These are phyloP conservation scores for Suillus luteus DNA, from an alignment of 768 basidiomycete genomes.

Conservation along the genomic window DNA sequence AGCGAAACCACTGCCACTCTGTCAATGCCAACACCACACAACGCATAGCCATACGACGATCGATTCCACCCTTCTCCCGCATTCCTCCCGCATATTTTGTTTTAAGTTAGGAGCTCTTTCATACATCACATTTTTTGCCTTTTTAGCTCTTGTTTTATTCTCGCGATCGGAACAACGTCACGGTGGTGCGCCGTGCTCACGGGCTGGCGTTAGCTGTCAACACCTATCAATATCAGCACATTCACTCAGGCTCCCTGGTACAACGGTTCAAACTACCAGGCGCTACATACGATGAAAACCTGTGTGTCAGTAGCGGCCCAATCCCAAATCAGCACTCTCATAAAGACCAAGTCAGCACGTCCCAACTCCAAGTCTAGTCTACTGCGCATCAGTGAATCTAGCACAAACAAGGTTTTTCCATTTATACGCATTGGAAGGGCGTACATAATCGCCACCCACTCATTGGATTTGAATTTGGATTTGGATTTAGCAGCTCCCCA, in stretches of 20 bases:
- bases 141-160: constrained; percentile 15
- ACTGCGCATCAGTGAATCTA: too few species aligned
- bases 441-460: too few species aligned
- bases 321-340: background rate
- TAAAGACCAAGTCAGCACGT: background rate
- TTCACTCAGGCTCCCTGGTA: constrained; percentile 36
- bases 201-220: constrained; percentile 38
- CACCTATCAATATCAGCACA: constrained; percentile 50
- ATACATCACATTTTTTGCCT: constrained; percentile 10
- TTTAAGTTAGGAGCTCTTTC: background rate
- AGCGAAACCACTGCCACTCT: background rate
- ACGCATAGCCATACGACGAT: background rate
- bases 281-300: constrained; percentile 27
- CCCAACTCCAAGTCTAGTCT: too few species aligned
- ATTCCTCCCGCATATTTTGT: background rate
- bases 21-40: background rate
- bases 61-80: constrained; percentile 39
- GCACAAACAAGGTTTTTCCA: too few species aligned
- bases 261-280: constrained; percentile 38
- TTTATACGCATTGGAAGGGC: too few species aligned
- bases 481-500: too few species aligned
- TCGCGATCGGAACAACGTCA: constrained; percentile 17
- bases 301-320: background rate
- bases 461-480: too few species aligned
- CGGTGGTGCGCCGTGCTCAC: constrained; percentile 7